These are phyloP conservation scores for Rhodotorula diobovata DNA, from an alignment of 768 basidiomycete genomes.

Conservation along the genomic window DNA sequence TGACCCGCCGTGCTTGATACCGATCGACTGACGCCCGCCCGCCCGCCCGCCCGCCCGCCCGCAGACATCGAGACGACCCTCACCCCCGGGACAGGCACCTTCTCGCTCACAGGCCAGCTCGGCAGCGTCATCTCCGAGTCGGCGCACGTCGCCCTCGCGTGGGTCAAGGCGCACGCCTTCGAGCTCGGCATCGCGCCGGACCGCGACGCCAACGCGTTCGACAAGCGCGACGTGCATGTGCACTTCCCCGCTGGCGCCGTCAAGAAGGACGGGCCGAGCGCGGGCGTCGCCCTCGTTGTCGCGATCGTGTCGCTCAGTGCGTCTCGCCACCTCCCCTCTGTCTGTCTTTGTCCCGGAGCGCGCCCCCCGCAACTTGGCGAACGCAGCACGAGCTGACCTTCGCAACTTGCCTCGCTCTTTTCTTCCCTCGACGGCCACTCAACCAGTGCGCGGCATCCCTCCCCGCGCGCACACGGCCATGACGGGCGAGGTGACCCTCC, in stretches of 20 bases:
- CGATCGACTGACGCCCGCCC: neutral
- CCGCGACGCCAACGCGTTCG: conserved; percentile 50
- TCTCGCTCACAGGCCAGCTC: conserved; percentile 76
- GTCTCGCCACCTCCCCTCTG: conserved; percentile 58
- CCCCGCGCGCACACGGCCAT: conserved; percentile 54
- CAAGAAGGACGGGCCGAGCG: conserved; percentile 90
- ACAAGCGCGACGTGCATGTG: conserved; percentile 71
- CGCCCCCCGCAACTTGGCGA: conserved; percentile 51
- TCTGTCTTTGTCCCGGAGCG: no score
- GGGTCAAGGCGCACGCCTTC: conserved; percentile 66
- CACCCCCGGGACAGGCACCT: conserved; percentile 66
- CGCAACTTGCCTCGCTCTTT: neutral
- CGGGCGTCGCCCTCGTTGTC: conserved; percentile 81
- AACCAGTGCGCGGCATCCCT: conserved; percentile 29
- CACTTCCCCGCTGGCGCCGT: conserved; percentile 86
- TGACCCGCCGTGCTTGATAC: neutral
- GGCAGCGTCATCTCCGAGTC: conserved; percentile 92
- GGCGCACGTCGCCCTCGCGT: conserved; percentile 80
- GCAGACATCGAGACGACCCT: conserved; percentile 72
- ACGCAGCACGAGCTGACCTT: conserved; percentile 40
- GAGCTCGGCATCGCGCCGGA: conserved; percentile 43
- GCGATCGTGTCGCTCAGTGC: conserved; percentile 79
- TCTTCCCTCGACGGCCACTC: neutral
- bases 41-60: neutral
- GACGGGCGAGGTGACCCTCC: conserved; percentile 89